Base-by-base conservation (phyloP, 768 basidiomycete species). In the Tulasnella sp. region DNA sequence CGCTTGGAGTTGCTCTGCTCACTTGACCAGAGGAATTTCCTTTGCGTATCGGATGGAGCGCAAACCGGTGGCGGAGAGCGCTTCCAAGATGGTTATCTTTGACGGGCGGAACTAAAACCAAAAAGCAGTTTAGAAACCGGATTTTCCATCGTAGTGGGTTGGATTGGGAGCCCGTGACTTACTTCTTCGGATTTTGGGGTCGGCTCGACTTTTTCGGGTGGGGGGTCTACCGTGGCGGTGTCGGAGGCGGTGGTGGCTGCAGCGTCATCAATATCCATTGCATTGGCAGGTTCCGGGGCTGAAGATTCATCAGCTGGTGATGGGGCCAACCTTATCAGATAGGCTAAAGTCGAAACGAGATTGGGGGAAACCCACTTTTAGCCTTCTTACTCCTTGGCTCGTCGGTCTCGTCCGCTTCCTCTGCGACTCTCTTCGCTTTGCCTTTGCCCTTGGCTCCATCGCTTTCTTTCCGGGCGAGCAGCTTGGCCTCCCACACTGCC, bases 21-120 rank as follows among this genome's bases (percentile, higher is more conserved):
- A 98, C 97, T 91, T 94, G 79, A 95, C 89, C 62, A 93, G 89
- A 0, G 97, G 96, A 12, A 99, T 96, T 86, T 99, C 98, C 83
- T 98, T 96, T 0, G 97, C 97, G 84, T 99, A 99, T 46, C 98
- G 94, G 77, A 99, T 98, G 1, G 97, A 93, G 9, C 98, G 92
- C 38, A 99, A 88, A 40, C 98, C 98, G 0, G 97, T 99, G 0
- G 98, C 98, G 24, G 97, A 97, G 42, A 99, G 90, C 0, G 97
- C 95, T 85, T 99, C 98, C 14, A 99, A 88, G 24, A 98, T 88
- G 24, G 92, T 91, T 82, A 96, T 90, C 82, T 90, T 92, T 81
- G 91, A 88, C 0, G 91, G 89, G 27, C 85, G 87, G 84, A 90
- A 92, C 88, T 77, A 77, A 34, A 34, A 1, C n/a, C 18, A 19